Conservation (phyloP, 805 yeast species). For the Teunomyces funiuensis region DNA sequence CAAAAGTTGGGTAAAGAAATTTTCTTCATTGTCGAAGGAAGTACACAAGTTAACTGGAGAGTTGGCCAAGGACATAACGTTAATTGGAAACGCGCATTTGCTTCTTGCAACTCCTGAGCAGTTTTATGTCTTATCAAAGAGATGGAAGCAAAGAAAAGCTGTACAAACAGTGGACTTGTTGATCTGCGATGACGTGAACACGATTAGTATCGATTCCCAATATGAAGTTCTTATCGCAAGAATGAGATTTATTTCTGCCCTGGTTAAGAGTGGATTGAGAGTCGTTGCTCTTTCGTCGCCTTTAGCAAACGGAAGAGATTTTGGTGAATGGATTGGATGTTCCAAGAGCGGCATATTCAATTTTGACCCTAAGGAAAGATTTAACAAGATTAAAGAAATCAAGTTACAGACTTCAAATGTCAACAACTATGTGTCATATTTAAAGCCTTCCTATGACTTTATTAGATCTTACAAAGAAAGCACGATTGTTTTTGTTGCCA, state of each 20-base stretch:
- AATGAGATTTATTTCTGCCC: constrained; percentile 66
- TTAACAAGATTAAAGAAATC: constrained; percentile 54
- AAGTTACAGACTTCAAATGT: constrained; percentile 49
- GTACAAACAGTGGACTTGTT: constrained; percentile 67
- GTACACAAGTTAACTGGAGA: constrained; percentile 60
- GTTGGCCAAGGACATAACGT: constrained; percentile 49
- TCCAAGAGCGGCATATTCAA: constrained; percentile 61
- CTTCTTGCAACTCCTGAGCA: constrained; percentile 77
- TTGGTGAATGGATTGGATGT: constrained; percentile 87
- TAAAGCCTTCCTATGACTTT: constrained; percentile 48
- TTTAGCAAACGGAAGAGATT: constrained; percentile 70
- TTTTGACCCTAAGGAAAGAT: constrained; percentile 63
- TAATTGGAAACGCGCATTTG: constrained; percentile 62
- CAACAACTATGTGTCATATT: constrained; percentile 51
- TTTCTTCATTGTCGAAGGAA: constrained; percentile 47
- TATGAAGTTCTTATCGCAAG: constrained; percentile 76
- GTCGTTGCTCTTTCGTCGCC: constrained; percentile 71
- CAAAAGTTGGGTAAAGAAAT: constrained; percentile 54
- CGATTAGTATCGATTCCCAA: constrained; percentile 56
- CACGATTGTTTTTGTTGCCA: constrained; percentile 54
- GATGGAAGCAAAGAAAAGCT: constrained; percentile 79
- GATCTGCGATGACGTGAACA: constrained; percentile 73
- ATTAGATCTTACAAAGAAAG: constrained; percentile 21
- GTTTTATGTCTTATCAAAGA: constrained; percentile 68
- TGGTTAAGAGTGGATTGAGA: constrained; percentile 56